Base-by-base conservation (phyloP, 176 grass and related monocot species). In the Elymus sibiricus region DNA sequence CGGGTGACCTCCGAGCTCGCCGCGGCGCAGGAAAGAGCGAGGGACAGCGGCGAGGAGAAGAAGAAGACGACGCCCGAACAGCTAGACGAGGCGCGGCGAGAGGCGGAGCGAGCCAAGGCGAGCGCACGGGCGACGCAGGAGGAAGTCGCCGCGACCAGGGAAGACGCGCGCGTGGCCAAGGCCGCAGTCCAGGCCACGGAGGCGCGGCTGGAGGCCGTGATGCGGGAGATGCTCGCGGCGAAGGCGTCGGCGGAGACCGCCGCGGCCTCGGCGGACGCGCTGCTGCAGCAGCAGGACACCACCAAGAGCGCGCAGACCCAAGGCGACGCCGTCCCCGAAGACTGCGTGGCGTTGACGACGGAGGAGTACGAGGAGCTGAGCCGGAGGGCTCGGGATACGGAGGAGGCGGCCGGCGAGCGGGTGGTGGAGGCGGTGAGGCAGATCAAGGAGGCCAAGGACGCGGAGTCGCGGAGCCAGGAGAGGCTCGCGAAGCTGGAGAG, bases 281-380 rank as follows among this genome's bases (percentile, higher is more conserved):
- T 93, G 85, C 24, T 69, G 78, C 82, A 78, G 53, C 62, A 86
- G 25, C 40, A 80, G 51, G 53, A 49, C 64, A 62, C 16, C 29
- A 17, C 58, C 55, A 3, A 12, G 25, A 26, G n/a, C 7, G 24
- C 38, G 16, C 12, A 47, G 12, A 32, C 21, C 13, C 49, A 81
- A 35, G 86, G 13, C 64, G 86, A 13, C 58, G 22, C 12, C 64
- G 42, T 46, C 9, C 55, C 55, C 7, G 75, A 82, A 43, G 72
- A 21, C 6, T 43, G 43, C 25, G 83, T 98, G 51, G 88, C 83
- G 0, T 21, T 98, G 43, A 26, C 68, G 21, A 11, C 64, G 14
- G 91, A 89, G n/a, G 93, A 92, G 76, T 98, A 93, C 88, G 81
- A 80, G 2, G 85, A 85, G 26, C 59, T 98, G 72, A 92, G 95